Evolutionary conservation across 345 rosid species (phyloP).

Genomic region (Salix arbutifolia): DNA sequence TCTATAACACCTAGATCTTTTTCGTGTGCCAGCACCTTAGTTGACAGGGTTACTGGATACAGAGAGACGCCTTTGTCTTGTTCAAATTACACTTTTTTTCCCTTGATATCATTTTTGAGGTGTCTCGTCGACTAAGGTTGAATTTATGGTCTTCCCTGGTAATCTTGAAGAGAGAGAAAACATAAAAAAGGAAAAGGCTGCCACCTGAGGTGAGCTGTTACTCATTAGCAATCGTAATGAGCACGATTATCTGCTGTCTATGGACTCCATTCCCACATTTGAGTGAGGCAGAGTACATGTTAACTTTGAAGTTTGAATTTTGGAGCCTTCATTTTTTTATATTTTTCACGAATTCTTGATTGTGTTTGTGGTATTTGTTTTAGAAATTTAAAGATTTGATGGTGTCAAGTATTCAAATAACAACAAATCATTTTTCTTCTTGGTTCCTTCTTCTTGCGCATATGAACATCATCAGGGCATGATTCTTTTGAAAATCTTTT

Average conservation of each 20-base stretch:
- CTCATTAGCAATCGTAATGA: not conserved
- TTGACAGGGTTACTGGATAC: conserved; percentile 1
- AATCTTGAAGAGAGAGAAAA: not conserved
- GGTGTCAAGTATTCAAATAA: not conserved
- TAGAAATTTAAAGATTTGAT: not conserved
- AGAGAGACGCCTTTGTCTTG: conserved; percentile 28
- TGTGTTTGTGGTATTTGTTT: not conserved
- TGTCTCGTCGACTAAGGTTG: conserved; percentile 20
- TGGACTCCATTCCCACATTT: not conserved
- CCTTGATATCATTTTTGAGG: conserved; percentile 15
- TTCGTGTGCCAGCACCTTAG: conserved; percentile 5
- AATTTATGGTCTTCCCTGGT: not conserved
- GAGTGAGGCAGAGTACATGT: not conserved
- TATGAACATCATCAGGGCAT: not conserved
- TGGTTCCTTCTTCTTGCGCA: not conserved
- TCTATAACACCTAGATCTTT: conserved; percentile 1
- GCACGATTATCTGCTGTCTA: not conserved
- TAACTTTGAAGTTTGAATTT: not conserved
- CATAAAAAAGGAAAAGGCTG: conserved; percentile 5
- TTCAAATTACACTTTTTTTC: conserved; percentile 30
- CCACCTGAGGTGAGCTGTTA: not conserved
- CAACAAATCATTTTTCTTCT: not conserved
- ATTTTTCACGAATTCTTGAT: not conserved
- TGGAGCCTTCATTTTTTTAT: not conserved
- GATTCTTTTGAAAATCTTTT: not conserved